phyloP scores from a whole-genome alignment of 768 basidiomycete species.

The Pholiota conissans region DNA sequence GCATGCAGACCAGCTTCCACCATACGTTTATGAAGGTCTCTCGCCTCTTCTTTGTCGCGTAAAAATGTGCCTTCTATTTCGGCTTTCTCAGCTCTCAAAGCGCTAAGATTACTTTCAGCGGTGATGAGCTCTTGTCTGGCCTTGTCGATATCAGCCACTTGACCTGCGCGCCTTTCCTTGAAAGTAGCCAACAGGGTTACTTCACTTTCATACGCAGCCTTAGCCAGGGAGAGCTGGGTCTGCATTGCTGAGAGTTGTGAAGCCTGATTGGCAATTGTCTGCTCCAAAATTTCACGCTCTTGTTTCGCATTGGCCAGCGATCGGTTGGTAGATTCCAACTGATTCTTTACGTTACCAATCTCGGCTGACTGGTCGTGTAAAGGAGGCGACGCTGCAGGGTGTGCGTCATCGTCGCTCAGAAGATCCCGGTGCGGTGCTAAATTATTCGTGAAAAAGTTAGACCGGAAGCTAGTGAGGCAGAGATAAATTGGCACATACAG shows the following conservation, averaged over 20 bases:
- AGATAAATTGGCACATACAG: constrained; percentile 23
- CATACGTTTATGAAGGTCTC: constrained; percentile 85
- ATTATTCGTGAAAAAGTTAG: neutral
- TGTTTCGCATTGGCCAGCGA: constrained; percentile 65
- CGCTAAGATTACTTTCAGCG: constrained; percentile 91
- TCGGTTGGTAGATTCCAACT: constrained; percentile 76
- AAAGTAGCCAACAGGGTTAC: constrained; percentile 64
- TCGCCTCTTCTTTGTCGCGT: constrained; percentile 92
- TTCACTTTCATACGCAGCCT: constrained; percentile 86
- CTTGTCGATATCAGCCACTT: constrained; percentile 72
- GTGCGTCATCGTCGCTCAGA: constrained; percentile 74
- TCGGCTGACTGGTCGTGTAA: constrained; percentile 78
- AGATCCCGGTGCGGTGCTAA: constrained; percentile 45
- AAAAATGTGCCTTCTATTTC: constrained; percentile 87
- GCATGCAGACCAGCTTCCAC: constrained; percentile 75
- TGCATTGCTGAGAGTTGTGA: constrained; percentile 79
- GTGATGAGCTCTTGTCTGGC: constrained; percentile 77
- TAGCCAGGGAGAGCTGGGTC: constrained; percentile 79
- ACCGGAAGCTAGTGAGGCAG: neutral
- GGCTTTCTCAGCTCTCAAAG: constrained; percentile 82
- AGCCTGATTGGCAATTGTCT: constrained; percentile 63
- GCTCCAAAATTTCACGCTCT: constrained; percentile 69
- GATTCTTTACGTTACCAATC: constrained; percentile 86
- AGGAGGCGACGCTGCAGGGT: constrained; percentile 44
- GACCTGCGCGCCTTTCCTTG: constrained; percentile 65